phyloP scores from a whole-genome alignment of 768 basidiomycete genomes.

The Collybia mongolica region DNA sequence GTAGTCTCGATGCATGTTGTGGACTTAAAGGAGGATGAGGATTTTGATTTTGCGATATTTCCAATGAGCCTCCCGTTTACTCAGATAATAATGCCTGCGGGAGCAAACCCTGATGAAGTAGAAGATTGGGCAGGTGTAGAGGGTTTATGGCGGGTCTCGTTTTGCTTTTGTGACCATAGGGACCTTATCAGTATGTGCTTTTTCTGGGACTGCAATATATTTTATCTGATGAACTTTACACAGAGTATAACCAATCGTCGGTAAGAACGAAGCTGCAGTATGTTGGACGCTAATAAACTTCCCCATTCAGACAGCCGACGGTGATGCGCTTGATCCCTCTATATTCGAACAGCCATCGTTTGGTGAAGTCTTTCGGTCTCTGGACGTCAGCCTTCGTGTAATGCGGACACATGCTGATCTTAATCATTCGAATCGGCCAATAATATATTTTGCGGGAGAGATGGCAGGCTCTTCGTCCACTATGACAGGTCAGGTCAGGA shows the following conservation, averaged over 20 bases:
- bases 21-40: slow-evolving; percentile 32
- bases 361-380: slow-evolving; percentile 48
- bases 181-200: slow-evolving; percentile 55
- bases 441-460: slow-evolving; percentile 52
- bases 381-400: slow-evolving; percentile 47
- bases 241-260: slow-evolving; percentile 43
- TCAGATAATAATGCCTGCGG: slow-evolving; percentile 45
- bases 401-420: slow-evolving; percentile 41
- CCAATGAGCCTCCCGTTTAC: slow-evolving; percentile 54
- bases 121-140: slow-evolving; percentile 59
- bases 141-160: slow-evolving; percentile 62
- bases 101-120: slow-evolving; percentile 29
- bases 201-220: slow-evolving; percentile 1
- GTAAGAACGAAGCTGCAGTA: slow-evolving; percentile 10
- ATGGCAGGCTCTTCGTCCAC: slow-evolving; percentile 43
- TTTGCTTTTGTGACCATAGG: slow-evolving; percentile 68
- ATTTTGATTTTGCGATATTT: slow-evolving; percentile 33
- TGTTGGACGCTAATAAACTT: not conserved
- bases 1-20: slow-evolving; percentile 53
- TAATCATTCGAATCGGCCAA: slow-evolving; percentile 47
- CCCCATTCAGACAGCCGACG: slow-evolving; percentile 22
- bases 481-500: slow-evolving; percentile 51
- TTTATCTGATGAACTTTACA: not conserved
- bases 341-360: slow-evolving; percentile 53
- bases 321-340: slow-evolving; percentile 34